Conservation (phyloP, 108 stramenopile genomes). For the Licmophora abbreviata region DNA sequence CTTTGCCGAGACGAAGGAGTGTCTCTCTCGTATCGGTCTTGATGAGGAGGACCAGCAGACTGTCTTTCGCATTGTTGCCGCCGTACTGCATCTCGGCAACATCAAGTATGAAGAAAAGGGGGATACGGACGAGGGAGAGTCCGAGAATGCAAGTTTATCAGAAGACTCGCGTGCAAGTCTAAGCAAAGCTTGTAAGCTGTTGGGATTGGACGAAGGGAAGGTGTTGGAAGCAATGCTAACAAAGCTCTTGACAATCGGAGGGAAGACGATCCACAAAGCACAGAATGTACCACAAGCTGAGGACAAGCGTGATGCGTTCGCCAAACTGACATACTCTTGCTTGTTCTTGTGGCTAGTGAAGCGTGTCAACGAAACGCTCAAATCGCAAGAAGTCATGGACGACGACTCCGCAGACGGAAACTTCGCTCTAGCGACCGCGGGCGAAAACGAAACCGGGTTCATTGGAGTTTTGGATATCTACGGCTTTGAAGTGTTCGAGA, state of each 20-base stretch:
- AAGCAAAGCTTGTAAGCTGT: slow-evolving; percentile 50
- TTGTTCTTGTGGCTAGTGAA: slow-evolving; percentile 92
- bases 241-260: slow-evolving; percentile 57
- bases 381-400: too few species aligned
- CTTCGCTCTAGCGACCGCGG: slow-evolving; percentile 3
- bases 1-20: slow-evolving; percentile 70
- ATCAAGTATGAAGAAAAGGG: slow-evolving; percentile 67
- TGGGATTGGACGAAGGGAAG: slow-evolving; percentile 54
- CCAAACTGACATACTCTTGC: slow-evolving; percentile 85
- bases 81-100: slow-evolving; percentile 88
- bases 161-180: slow-evolving; percentile 39
- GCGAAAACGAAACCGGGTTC: slow-evolving; percentile 30
- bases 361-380: slow-evolving; percentile 70
- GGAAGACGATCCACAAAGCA: slow-evolving; percentile 77
- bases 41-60: slow-evolving; percentile 36
- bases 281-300: slow-evolving; percentile 73
- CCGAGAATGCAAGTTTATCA: slow-evolving; percentile 37
- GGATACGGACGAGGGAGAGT: slow-evolving; percentile 23
- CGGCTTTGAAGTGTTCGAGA: slow-evolving; percentile 94
- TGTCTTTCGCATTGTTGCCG: slow-evolving; percentile 75
- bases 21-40: slow-evolving; percentile 64
- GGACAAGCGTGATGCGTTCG: slow-evolving; percentile 90
- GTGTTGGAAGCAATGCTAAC: slow-evolving; percentile 77
- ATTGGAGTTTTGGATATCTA: slow-evolving; percentile 97
- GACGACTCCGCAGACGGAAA: neutral